phyloP scores from a whole-genome alignment of 2,329 filamentous ascomycete species.

The Aspergillus fijiensis region DNA sequence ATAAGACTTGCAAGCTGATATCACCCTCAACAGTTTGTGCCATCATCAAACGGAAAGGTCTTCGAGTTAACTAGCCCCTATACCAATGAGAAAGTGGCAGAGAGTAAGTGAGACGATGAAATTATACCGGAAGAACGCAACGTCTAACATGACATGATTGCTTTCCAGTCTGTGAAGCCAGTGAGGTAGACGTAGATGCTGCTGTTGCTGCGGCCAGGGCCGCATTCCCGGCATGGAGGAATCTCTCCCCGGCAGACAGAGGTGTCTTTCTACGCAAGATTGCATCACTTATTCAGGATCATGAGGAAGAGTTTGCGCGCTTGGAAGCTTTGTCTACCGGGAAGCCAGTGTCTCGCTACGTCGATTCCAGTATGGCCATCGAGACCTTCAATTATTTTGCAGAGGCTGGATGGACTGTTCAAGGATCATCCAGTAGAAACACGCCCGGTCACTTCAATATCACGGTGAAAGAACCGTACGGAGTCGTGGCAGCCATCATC shows the following conservation, averaged over 20 bases:
- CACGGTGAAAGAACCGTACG: slow-evolving; percentile 52
- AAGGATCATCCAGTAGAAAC: slow-evolving; percentile 33
- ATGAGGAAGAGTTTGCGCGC: slow-evolving; percentile 30
- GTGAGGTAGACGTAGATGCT: slow-evolving; percentile 33
- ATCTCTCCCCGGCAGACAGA: slow-evolving; percentile 34
- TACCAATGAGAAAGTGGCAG: slow-evolving; percentile 28
- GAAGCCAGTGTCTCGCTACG: slow-evolving; percentile 30
- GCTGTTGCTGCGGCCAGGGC: slow-evolving; percentile 40
- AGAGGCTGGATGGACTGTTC: slow-evolving; percentile 29
- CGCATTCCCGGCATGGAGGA: slow-evolving; percentile 41
- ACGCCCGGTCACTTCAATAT: slow-evolving; percentile 28
- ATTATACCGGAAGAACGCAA: background rate
- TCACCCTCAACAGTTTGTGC: slow-evolving; percentile 22
- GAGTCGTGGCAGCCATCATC: slow-evolving; percentile 58
- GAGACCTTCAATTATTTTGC: slow-evolving; percentile 29
- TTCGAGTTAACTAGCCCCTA: slow-evolving; percentile 34
- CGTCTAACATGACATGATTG: background rate
- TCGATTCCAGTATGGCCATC: slow-evolving; percentile 24
- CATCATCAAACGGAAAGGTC: slow-evolving; percentile 28
- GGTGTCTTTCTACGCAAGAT: slow-evolving; percentile 36
- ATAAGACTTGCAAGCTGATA: background rate
- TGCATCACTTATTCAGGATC: slow-evolving; percentile 30
- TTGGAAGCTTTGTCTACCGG: slow-evolving; percentile 41
- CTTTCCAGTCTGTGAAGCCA: slow-evolving; percentile 33
- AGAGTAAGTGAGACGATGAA: slow-evolving; percentile 21